A percentile compares a stretch with the other conserved stretches of the same genome.
phyloP scores from a whole-genome alignment of 331 rosid species.

The Malus hybrid region DNA sequence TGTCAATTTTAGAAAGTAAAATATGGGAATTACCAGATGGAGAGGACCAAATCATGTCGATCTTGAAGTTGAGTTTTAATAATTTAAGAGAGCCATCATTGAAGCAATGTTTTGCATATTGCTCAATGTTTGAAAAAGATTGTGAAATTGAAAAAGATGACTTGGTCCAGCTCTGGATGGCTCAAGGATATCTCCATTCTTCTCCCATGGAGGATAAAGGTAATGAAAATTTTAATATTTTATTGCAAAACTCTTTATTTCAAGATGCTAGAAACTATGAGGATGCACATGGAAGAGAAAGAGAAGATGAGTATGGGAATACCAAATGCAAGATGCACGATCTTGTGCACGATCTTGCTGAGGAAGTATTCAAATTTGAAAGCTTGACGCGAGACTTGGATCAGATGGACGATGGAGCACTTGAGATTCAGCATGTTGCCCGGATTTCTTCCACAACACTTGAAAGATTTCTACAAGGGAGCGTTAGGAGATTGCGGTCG shows the following conservation, averaged over 20 bases:
- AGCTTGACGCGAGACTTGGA: background rate
- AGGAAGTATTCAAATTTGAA: background rate
- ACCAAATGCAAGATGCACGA: conserved; percentile 2
- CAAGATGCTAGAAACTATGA: too few relatives aligned
- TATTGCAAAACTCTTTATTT: too few relatives aligned
- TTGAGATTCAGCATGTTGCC: too few relatives aligned
- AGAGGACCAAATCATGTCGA: background rate
- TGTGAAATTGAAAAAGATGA: too few relatives aligned
- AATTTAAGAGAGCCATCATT: too few relatives aligned
- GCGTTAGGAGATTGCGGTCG: background rate
- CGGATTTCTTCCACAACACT: background rate
- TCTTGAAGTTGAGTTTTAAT: too few relatives aligned
- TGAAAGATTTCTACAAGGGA: background rate
- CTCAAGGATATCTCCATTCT: background rate
- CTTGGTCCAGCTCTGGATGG: conserved; percentile 2
- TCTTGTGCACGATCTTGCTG: too few relatives aligned
- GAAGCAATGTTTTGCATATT: too few relatives aligned
- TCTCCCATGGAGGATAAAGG: background rate
- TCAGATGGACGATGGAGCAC: too few relatives aligned
- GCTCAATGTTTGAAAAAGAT: too few relatives aligned
- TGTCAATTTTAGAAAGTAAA: background rate
- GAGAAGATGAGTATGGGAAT: background rate
- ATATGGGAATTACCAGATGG: background rate
- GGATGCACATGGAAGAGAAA: too few relatives aligned
- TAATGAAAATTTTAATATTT: background rate